Evolutionary conservation across 768 basidiomycete genomes (phyloP), one percentile per base, ranked within the genome.

Genomic region (Arthromyces matolae): DNA sequence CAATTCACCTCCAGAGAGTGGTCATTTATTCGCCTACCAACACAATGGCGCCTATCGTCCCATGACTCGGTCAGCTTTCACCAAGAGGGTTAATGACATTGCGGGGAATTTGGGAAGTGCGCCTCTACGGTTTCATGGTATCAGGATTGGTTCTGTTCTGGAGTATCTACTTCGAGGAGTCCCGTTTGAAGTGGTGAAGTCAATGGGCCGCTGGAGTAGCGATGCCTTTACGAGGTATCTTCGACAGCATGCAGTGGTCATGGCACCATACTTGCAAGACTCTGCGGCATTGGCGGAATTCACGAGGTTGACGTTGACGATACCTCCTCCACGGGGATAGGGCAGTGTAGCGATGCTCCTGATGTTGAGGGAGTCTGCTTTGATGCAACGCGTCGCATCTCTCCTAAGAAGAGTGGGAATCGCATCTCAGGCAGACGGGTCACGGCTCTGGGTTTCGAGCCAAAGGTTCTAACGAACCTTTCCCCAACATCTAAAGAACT

Each of bases 101-200:
- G 50, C 51, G 1, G 18, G 27, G 5, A 32, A 19, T 0, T 33
- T 50, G 0, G 54, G 56, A 0, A 2, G 54, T 0, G 23, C 36
- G 0, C 38, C 38, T 1, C n/a, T 65, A 2, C 52, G 53, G n/a
- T 58, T 56, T 4, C 67, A 69, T 32, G 55, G 60, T 22, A 61
- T 67, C 0, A 27, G 50, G 0, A 64, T 69, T 5, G 59, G 66
- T 0, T 50, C 64, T 0, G 61, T 57, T 0, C 53, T 64, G 0
- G 51, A 60, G 24, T 66, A 65, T 19, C 49, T 66, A 0, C 54
- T 63, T 0, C 33, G 44, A 0, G 59, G 60, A 0, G 39, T 61
- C 3, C 40, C 54, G 1, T 31, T 52, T 5, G 52, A 54, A 18
- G 49, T 40, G 8, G n/a, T 54, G 28, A 54, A 54, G 44, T 32